Percentiles rank a stretch among this genome's conserved stretches.
These are phyloP conservation scores for Lentinula boryana DNA, from an alignment of 768 basidiomycete species.

Conservation along the genomic window DNA sequence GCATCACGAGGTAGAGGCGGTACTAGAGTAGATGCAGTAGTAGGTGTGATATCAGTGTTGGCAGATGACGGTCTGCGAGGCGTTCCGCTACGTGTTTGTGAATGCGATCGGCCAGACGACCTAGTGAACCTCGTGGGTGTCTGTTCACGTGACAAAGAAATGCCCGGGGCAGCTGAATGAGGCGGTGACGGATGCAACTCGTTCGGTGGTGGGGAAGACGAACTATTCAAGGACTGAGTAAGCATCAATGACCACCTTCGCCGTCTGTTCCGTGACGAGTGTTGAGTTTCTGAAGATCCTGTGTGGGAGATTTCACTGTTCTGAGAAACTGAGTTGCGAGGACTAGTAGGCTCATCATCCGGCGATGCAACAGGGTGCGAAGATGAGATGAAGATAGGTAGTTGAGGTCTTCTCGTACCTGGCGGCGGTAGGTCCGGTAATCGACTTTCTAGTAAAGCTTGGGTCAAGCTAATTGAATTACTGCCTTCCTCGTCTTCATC, in stretches of 20 bases:
- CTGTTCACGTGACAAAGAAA: constrained; percentile 8
- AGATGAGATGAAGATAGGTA: constrained; percentile 58
- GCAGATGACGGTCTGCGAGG: constrained; percentile 4
- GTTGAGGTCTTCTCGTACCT: constrained; percentile 59
- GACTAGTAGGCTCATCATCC: constrained; percentile 42
- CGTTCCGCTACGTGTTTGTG: background rate
- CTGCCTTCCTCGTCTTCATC: constrained; percentile 61
- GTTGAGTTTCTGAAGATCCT: constrained; percentile 22
- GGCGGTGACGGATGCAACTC: constrained; percentile 7
- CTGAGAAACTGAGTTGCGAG: constrained; percentile 33
- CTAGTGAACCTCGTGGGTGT: constrained; percentile 24
- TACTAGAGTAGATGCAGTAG: constrained; percentile 15
- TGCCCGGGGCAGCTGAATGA: constrained; percentile 19
- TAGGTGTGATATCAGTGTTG: constrained; percentile 14
- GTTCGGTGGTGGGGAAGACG: constrained; percentile 8
- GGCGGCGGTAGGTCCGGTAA: constrained; percentile 68
- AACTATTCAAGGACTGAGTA: constrained; percentile 29
- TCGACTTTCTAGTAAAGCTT: constrained; percentile 75
- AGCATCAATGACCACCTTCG: constrained; percentile 73
- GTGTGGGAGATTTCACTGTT: constrained; percentile 17
- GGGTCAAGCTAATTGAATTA: constrained; percentile 66
- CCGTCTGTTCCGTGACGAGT: constrained; percentile 37
- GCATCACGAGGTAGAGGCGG: constrained; percentile 17
- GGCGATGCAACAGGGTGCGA: constrained; percentile 29
- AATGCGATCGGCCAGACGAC: constrained; percentile 29